Evolutionary conservation across 352 stramenopile genomes (phyloP).

Genomic region (Phytophthora aleatoria): DNA sequence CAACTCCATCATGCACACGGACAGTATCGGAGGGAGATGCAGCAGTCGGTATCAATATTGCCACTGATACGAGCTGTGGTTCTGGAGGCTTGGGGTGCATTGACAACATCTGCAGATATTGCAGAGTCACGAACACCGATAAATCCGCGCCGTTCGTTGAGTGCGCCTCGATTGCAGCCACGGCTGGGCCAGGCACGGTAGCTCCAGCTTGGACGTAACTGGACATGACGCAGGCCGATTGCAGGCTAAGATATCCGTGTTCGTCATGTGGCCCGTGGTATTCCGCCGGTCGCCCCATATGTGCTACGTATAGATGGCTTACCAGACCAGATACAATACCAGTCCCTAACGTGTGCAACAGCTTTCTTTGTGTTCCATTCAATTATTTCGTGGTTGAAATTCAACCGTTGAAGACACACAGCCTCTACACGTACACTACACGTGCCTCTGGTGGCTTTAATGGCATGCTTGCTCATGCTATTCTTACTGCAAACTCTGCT

Average conservation of each 20-base stretch:
- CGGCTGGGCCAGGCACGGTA: slow-evolving; percentile 7
- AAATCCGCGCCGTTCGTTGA: slow-evolving; percentile 11
- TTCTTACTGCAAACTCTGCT: too few relatives aligned
- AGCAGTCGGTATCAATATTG: slow-evolving; percentile 9
- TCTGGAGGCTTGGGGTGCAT: slow-evolving; percentile 14
- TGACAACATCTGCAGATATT: slow-evolving; percentile 16
- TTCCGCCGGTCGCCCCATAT: slow-evolving; percentile 7
- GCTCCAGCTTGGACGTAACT: slow-evolving; percentile 13
- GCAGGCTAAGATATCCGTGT: slow-evolving; percentile 8
- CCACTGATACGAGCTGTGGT: slow-evolving; percentile 11
- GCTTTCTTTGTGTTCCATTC: slow-evolving; percentile 1
- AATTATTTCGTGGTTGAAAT: slow-evolving; percentile 26
- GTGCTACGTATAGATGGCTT: slow-evolving; percentile 18
- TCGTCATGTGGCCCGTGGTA: slow-evolving; percentile 1
- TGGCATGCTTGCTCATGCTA: not conserved
- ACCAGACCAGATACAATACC: slow-evolving; percentile 8
- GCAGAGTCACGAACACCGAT: slow-evolving; percentile 2
- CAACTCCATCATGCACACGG: slow-evolving; percentile 8
- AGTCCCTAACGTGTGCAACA: not conserved
- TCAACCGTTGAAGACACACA: not conserved
- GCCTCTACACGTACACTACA: not conserved
- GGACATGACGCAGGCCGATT: not conserved
- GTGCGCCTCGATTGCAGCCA: slow-evolving; percentile 7
- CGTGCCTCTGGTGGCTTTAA: slow-evolving; percentile 3
- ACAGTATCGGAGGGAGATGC: slow-evolving; percentile 12